A percentile compares a stretch with the other conserved stretches of the same genome.
Conservation (phyloP, 345 rosid species). For the Brassica cretica region DNA sequence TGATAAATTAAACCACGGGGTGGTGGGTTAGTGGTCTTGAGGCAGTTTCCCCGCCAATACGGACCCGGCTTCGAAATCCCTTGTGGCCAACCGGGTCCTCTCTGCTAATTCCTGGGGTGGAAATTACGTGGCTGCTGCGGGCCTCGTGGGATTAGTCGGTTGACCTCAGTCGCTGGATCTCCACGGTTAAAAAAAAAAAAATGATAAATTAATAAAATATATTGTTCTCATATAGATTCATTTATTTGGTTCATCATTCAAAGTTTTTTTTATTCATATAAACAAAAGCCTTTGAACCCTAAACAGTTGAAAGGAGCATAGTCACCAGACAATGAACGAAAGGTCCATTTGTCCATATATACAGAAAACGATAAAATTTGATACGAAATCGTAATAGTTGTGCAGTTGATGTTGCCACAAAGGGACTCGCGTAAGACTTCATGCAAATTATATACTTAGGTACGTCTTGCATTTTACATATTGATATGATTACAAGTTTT, state of each 20-base stretch:
- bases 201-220: not conserved
- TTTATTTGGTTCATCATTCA: constrained; percentile 2
- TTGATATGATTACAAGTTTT: constrained; percentile 8
- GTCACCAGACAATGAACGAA: constrained; percentile 26
- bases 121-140: too few species aligned
- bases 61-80: too few species aligned
- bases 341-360: constrained; percentile 16
- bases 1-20: not conserved
- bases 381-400: constrained; percentile 36
- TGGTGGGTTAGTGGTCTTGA: too few species aligned
- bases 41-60: too few species aligned
- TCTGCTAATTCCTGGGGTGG: too few species aligned
- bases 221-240: not conserved
- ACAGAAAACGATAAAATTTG: constrained; percentile 15
- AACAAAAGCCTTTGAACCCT: constrained; percentile 27
- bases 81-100: too few species aligned
- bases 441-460: constrained; percentile 26
- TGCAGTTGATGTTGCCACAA: constrained; percentile 39
- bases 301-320: constrained; percentile 34
- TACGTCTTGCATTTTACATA: constrained; percentile 5
- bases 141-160: too few species aligned
- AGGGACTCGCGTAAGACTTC: constrained; percentile 34
- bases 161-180: too few species aligned
- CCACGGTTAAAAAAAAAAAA: too few species aligned
- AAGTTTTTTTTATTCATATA: constrained; percentile 13